These are phyloP conservation scores for Alternaria sp. DNA, from an alignment of 2,329 filamentous ascomycete genomes.

Conservation along the genomic window DNA sequence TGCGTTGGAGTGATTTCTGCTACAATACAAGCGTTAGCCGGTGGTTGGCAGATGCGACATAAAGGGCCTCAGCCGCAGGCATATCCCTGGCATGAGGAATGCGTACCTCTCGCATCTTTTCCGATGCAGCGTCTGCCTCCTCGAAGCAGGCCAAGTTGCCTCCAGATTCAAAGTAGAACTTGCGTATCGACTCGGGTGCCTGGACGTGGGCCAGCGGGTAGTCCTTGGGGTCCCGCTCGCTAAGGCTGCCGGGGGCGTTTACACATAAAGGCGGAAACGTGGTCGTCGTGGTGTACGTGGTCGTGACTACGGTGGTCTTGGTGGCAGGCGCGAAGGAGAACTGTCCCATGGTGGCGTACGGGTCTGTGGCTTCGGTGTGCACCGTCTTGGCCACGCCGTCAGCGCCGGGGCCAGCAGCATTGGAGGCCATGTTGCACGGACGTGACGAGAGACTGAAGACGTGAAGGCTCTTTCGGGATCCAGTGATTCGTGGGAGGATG, in stretches of 20 bases:
- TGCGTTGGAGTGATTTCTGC: conserved; percentile 54
- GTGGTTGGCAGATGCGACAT: conserved; percentile 16
- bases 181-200: conserved; percentile 78
- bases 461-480: neutral
- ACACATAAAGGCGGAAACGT: conserved; percentile 83
- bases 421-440: conserved; percentile 38
- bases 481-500: neutral
- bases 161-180: conserved; percentile 75
- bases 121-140: conserved; percentile 64
- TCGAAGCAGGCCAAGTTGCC: conserved; percentile 66
- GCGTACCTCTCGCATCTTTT: conserved; percentile 62
- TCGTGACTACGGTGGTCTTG: conserved; percentile 76
- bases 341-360: conserved; percentile 59
- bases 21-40: conserved; percentile 41
- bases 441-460: neutral
- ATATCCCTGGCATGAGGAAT: conserved; percentile 22
- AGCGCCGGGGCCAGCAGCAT: conserved; percentile 27
- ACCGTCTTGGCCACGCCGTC: conserved; percentile 35
- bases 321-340: conserved; percentile 69
- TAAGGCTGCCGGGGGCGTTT: conserved; percentile 71
- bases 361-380: conserved; percentile 35
- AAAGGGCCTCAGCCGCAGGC: conserved; percentile 26
- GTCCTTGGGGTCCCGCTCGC: conserved; percentile 81
- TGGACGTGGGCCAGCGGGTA: conserved; percentile 86
- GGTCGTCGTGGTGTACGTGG: conserved; percentile 87